Conservation (phyloP, 148 eudicot species). For the Diospyros lotus region DNA sequence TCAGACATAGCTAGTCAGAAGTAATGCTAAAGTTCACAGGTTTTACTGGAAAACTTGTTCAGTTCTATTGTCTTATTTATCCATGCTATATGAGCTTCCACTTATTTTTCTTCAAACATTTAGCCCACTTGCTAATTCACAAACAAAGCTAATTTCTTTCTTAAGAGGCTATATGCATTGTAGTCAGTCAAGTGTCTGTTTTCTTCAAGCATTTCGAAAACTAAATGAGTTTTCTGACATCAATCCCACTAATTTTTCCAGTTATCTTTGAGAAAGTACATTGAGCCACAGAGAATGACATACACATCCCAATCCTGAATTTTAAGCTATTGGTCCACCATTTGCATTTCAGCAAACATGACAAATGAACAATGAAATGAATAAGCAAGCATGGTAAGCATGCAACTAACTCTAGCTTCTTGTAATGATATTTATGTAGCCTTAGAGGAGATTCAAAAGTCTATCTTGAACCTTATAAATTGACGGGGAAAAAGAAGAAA, state of each 20-base stretch:
- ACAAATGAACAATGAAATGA: not conserved
- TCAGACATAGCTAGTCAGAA: not conserved
- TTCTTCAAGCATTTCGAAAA: not conserved
- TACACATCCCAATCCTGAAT: not conserved
- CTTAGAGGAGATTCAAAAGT: too few relatives aligned
- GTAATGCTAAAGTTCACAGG: not conserved
- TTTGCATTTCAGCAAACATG: slow-evolving; percentile 3
- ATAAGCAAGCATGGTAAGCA: too few relatives aligned
- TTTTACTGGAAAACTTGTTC: not conserved
- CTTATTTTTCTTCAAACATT: not conserved
- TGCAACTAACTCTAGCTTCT: too few relatives aligned
- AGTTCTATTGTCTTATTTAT: not conserved
- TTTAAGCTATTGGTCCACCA: not conserved
- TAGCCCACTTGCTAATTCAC: not conserved
- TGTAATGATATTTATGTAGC: too few relatives aligned
- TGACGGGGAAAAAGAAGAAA: not conserved
- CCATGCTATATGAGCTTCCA: not conserved
- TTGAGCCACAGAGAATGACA: slow-evolving; percentile 3
- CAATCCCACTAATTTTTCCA: too few relatives aligned
- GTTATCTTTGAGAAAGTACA: not conserved
- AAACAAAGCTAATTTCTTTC: not conserved
- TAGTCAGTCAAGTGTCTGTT: not conserved
- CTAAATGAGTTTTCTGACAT: not conserved
- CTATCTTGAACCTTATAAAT: not conserved
- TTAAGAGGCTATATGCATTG: not conserved